Percentiles rank a stretch among this genome's conserved stretches.
phyloP scores from a whole-genome alignment of 208 protist species.

The Herpetomonas tarakana region DNA sequence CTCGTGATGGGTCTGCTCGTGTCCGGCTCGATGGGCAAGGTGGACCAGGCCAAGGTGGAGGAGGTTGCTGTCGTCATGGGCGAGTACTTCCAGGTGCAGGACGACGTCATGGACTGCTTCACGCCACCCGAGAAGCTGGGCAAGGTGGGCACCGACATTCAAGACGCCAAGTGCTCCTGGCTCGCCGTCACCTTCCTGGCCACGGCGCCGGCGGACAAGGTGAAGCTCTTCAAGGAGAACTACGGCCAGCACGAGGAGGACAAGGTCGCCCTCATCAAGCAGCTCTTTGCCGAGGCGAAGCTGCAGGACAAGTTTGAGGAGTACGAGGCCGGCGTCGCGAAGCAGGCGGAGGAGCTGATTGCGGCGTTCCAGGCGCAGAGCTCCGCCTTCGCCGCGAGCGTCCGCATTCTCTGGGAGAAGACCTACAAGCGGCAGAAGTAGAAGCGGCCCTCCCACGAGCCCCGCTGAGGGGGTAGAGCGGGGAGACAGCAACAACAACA shows the following conservation, averaged over 20 bases:
- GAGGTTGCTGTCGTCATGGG: conserved; percentile 93
- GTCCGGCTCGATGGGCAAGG: conserved; percentile 47
- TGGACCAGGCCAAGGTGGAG: conserved; percentile 59
- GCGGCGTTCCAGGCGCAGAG: conserved; percentile 24
- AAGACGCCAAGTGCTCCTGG: conserved; percentile 98
- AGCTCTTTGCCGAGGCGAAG: conserved; percentile 78
- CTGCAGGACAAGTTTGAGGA: conserved; percentile 65
- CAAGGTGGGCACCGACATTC: conserved; percentile 98
- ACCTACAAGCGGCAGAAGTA: conserved; percentile 90
- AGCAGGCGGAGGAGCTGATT: conserved; percentile 55
- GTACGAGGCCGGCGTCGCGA: conserved; percentile 77
- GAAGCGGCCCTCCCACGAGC: background rate
- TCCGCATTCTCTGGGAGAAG: conserved; percentile 76
- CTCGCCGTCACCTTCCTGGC: conserved; percentile 89
- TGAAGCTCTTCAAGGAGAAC: conserved; percentile 82
- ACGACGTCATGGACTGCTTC: conserved; percentile 98
- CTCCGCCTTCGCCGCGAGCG: conserved; percentile 53
- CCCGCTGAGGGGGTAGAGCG: background rate
- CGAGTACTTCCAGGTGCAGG: conserved; percentile 97
- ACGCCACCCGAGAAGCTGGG: conserved; percentile 93
- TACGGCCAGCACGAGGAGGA: conserved; percentile 77
- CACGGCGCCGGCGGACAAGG: conserved; percentile 48
- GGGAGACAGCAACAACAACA: conserved; percentile 8
- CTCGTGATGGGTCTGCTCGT: conserved; percentile 94
- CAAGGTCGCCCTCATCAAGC: conserved; percentile 88